Conservation (phyloP, 805 yeast genomes). For the Ogataea trehalophila region DNA sequence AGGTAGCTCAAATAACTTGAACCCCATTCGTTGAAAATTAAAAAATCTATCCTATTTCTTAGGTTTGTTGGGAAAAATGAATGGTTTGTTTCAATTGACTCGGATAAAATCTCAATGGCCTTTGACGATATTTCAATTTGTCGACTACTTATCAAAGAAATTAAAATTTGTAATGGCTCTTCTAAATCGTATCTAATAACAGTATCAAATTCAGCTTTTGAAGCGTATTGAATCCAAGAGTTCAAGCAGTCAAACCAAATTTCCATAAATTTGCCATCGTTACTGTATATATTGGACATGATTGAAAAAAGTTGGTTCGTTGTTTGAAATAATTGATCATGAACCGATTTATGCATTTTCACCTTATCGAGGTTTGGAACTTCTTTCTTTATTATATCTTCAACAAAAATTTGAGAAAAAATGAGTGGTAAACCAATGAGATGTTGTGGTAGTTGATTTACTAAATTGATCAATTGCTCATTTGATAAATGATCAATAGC, state of each 20-base stretch:
- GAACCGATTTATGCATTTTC: conserved; percentile 36
- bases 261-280: conserved; percentile 1
- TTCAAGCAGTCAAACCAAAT: conserved; percentile 29
- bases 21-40: conserved; percentile 47
- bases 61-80: conserved; percentile 31
- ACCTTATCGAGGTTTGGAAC: conserved; percentile 20
- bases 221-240: conserved; percentile 35
- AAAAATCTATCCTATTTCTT: conserved; percentile 26
- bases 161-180: conserved; percentile 13
- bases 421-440: conserved; percentile 18
- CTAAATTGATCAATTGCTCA: neutral
- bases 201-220: conserved; percentile 33
- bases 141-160: conserved; percentile 11
- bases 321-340: conserved; percentile 30
- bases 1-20: conserved; percentile 29
- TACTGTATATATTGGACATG: neutral
- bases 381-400: conserved; percentile 42
- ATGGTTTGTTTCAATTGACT: conserved; percentile 36
- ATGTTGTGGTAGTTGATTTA: conserved; percentile 3
- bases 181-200: conserved; percentile 24
- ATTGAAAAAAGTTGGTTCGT: conserved; percentile 24
- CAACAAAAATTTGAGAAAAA: conserved; percentile 45
- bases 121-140: conserved; percentile 15
- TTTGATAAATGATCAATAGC: neutral
- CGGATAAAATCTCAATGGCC: conserved; percentile 26